phyloP scores from a whole-genome alignment of 176 grass and related monocot genomes.

The Oryza rufipogon region DNA sequence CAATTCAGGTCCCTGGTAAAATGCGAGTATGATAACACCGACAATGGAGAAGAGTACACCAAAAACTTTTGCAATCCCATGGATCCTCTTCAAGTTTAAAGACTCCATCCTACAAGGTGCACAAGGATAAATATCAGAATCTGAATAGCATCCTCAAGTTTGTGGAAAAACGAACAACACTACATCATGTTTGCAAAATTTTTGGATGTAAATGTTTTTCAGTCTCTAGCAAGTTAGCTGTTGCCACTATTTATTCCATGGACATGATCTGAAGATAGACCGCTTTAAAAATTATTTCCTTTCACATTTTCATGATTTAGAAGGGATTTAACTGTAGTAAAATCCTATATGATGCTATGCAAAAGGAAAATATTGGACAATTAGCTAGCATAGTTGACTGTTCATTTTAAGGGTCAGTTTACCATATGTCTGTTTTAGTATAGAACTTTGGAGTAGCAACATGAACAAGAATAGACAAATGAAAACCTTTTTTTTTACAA shows the following conservation, averaged over 20 bases:
- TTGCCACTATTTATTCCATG: neutral
- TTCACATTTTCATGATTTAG: neutral
- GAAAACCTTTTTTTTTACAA: neutral
- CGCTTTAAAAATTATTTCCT: neutral
- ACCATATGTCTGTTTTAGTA: neutral
- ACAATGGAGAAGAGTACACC: constrained; percentile 41
- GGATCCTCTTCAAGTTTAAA: constrained; percentile 51
- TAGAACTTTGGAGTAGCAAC: neutral
- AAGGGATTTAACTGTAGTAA: neutral
- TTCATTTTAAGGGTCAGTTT: neutral
- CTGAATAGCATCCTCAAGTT: neutral
- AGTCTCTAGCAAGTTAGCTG: neutral
- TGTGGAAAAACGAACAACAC: neutral
- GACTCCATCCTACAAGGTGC: constrained; percentile 56
- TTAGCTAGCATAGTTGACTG: neutral
- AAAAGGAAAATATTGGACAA: neutral
- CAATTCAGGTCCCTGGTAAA: constrained; percentile 59
- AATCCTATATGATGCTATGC: neutral
- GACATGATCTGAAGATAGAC: neutral
- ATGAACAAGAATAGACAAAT: neutral
- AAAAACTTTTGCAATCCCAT: constrained; percentile 49
- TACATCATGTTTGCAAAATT: neutral
- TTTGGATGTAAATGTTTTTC: neutral
- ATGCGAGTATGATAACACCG: constrained; percentile 50
- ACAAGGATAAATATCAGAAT: neutral